phyloP scores from a whole-genome alignment of 2,329 filamentous ascomycete genomes.

The Cercospora zeae-maydis region DNA sequence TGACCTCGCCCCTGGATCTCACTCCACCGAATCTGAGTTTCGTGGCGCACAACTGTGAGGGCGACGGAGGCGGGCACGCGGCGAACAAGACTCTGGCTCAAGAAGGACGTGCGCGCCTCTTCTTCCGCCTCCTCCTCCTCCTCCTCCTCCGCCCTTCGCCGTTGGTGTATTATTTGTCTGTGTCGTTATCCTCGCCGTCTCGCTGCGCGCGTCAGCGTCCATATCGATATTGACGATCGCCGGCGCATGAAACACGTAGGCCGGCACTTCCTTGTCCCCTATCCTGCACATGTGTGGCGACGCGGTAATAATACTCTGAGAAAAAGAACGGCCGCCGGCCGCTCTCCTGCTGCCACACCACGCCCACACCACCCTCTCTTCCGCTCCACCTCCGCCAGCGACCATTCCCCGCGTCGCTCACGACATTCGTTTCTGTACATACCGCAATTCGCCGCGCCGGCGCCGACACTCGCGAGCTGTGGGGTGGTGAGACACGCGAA shows the following conservation, averaged over 20 bases:
- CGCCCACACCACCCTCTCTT: not conserved
- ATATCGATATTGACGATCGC: slow-evolving; percentile 3
- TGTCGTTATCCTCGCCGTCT: too few species aligned
- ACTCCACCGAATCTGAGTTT: not conserved
- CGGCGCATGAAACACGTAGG: not conserved
- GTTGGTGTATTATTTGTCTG: not conserved
- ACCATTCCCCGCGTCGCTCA: not conserved
- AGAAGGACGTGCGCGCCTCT: not conserved
- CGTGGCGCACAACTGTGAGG: not conserved
- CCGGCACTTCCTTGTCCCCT: not conserved
- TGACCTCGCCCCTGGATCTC: too few species aligned
- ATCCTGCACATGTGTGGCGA: not conserved
- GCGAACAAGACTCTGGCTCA: not conserved
- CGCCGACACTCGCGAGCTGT: not conserved
- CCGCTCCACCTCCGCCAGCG: not conserved
- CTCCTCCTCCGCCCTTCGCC: not conserved
- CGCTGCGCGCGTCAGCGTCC: not conserved
- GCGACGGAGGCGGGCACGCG: not conserved
- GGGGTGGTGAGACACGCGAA: slow-evolving; percentile 7
- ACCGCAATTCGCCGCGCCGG: not conserved
- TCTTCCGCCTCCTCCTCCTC: not conserved
- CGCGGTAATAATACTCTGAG: not conserved
- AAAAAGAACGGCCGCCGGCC: not conserved
- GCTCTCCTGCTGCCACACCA: not conserved
- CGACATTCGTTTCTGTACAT: not conserved